Evolutionary conservation across 2,329 filamentous ascomycete species (phyloP).

Genomic region (Eutypa lata): DNA sequence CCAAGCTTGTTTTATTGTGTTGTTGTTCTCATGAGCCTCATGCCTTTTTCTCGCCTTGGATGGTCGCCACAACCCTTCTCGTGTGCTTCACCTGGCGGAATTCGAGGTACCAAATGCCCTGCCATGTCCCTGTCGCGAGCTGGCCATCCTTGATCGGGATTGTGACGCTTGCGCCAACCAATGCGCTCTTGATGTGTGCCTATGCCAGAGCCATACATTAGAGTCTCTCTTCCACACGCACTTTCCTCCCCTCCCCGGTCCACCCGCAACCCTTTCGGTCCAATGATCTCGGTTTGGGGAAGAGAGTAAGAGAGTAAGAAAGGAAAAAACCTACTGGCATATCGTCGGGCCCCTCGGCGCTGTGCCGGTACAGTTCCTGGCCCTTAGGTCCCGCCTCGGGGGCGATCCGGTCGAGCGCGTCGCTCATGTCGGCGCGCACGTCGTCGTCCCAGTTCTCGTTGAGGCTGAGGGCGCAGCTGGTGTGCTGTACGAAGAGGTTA

Average conservation of each 20-base stretch:
- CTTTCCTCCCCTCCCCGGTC: background rate
- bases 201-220: conserved; percentile 26
- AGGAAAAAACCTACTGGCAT: conserved; percentile 67
- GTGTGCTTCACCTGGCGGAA: conserved; percentile 75
- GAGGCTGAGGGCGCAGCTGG: conserved; percentile 81
- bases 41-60: conserved; percentile 75
- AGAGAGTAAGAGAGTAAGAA: background rate
- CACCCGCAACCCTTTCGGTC: background rate
- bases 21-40: background rate
- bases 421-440: conserved; percentile 90
- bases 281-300: background rate
- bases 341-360: conserved; percentile 84
- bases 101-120: conserved; percentile 92
- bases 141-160: conserved; percentile 88
- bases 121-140: conserved; percentile 71
- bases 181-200: conserved; percentile 89
- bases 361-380: conserved; percentile 76
- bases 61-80: conserved; percentile 84
- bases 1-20: too few species aligned
- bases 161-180: conserved; percentile 84
- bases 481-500: conserved; percentile 93
- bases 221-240: background rate
- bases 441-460: conserved; percentile 90
- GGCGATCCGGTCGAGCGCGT: conserved; percentile 86
- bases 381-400: conserved; percentile 72